Evolutionary conservation across 805 yeast genomes (phyloP).

Genomic region (Kodamaea jinghongensis): DNA sequence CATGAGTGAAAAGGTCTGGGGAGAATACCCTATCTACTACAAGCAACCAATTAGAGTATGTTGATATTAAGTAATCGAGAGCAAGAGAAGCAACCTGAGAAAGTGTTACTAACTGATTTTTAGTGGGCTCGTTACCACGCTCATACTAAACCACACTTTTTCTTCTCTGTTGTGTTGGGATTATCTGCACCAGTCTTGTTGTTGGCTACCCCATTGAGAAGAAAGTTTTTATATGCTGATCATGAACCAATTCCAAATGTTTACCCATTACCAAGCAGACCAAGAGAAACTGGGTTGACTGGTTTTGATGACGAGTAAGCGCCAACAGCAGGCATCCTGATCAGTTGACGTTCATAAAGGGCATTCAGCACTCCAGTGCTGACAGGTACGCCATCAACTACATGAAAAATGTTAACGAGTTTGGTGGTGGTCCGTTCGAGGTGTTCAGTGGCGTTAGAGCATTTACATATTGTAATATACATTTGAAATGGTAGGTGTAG

Average conservation of each 20-base stretch:
- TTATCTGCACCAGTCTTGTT: conserved; percentile 65
- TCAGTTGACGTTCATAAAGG: background rate
- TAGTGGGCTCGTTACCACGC: conserved; percentile 76
- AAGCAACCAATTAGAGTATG: conserved; percentile 64
- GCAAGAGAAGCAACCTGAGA: background rate
- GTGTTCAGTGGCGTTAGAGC: no score
- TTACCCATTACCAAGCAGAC: conserved; percentile 55
- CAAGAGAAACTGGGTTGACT: conserved; percentile 46
- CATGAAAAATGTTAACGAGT: no score
- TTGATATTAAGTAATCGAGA: conserved; percentile 11
- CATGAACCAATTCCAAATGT: conserved; percentile 63
- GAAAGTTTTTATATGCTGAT: conserved; percentile 62
- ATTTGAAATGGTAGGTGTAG: no score
- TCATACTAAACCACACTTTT: conserved; percentile 72
- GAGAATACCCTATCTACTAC: conserved; percentile 55
- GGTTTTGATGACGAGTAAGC: conserved; percentile 53
- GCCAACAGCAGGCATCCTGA: background rate
- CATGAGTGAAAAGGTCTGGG: conserved; percentile 37
- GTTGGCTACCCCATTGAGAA: conserved; percentile 64
- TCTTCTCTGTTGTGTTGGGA: conserved; percentile 63
- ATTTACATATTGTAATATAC: no score
- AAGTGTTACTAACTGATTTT: conserved; percentile 15
- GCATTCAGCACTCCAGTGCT: no score
- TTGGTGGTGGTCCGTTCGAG: no score
- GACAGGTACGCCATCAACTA: no score